Evolutionary conservation across 306 rosid genomes (phyloP), one percentile per base, ranked within the genome.

Genomic region (Cucumis melo): DNA sequence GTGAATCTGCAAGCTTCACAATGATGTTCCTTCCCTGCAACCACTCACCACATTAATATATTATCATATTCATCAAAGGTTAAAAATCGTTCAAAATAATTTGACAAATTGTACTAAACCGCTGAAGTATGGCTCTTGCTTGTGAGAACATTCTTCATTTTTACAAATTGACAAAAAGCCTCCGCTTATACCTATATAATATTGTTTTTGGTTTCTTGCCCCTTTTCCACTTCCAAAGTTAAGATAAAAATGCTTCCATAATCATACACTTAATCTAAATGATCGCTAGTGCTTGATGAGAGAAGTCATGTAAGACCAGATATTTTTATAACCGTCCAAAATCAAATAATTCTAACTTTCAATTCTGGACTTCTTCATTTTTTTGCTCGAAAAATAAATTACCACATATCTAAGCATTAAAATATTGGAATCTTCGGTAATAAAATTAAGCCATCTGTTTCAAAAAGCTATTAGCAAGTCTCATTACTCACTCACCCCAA

Each of bases 1-100:
- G 84, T 32, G 91, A 79, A 87, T 89, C 93, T 0, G 93, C 96
- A 66, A 81, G 91, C 85, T 92, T 92, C 67, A 86, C 92, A 39
- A 84, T 81, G 71, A 90, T 75, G 73, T 78, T 89, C 83, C 96
- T 86, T 61, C 91, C 98, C 96, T 92, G 86, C 80, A 82, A 82
- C n/a, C 75, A 80, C 10, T 77, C 20, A 76, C 17, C 56, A 78
- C n/a, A 41, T 20, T 6, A 57, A 57, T 21, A 57, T 57, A 57
- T 57, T 57, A 21, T 20, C 15, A 20, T 57, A 9, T 57, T 57
- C 62, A 57, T 57, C 15, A 10, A 57, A 57, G 62, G 62, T 21
- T 20, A 57, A 20, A 57, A 21, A 21, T 61, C 14, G 13, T 61
- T 61, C 13, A n/a, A 9, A 61, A 61, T 57, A 57, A 3, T 57